A percentile compares a stretch with the other conserved stretches of the same genome.
Evolutionary conservation across 2,329 filamentous ascomycete genomes (phyloP).

Genomic region (Botrytis pseudocinerea): DNA sequence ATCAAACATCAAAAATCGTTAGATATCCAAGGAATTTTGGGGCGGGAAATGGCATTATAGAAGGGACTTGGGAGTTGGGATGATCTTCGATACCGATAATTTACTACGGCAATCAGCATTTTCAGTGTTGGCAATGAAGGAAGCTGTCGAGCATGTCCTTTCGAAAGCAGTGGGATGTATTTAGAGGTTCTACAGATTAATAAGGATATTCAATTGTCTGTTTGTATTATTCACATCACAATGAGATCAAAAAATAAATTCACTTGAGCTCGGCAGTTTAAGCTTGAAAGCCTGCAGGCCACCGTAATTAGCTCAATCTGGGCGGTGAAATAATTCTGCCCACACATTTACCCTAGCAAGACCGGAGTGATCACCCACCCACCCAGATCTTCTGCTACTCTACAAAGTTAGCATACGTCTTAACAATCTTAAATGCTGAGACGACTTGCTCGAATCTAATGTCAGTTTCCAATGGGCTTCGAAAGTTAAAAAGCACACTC

Average conservation of each 20-base stretch:
- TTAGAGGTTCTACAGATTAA: neutral
- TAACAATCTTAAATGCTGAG: slow-evolving; percentile 12
- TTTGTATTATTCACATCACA: neutral
- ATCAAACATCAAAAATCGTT: slow-evolving; percentile 32
- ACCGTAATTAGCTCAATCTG: slow-evolving; percentile 7
- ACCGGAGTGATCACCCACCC: slow-evolving; percentile 21
- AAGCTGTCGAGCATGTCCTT: neutral
- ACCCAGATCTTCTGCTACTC: slow-evolving; percentile 22
- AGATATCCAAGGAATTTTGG: slow-evolving; percentile 12
- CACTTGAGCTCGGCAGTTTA: slow-evolving; percentile 17
- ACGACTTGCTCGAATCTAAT: slow-evolving; percentile 17
- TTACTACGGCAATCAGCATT: neutral
- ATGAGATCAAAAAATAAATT: slow-evolving; percentile 3
- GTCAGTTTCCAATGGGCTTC: slow-evolving; percentile 31
- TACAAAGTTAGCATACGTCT: slow-evolving; percentile 17
- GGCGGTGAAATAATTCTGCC: slow-evolving; percentile 17
- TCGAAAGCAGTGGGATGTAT: neutral
- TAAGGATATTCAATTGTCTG: neutral
- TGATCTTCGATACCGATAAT: slow-evolving; percentile 6
- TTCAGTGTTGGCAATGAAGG: neutral
- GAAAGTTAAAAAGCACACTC: slow-evolving; percentile 24
- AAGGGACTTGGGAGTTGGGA: slow-evolving; percentile 1
- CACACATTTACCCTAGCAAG: slow-evolving; percentile 21
- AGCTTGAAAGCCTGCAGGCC: slow-evolving; percentile 15
- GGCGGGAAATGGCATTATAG: neutral